Percentiles rank a stretch among this genome's conserved stretches.
phyloP scores from a whole-genome alignment of 371 early-diverging fungal species.

The Globomyces sp. region DNA sequence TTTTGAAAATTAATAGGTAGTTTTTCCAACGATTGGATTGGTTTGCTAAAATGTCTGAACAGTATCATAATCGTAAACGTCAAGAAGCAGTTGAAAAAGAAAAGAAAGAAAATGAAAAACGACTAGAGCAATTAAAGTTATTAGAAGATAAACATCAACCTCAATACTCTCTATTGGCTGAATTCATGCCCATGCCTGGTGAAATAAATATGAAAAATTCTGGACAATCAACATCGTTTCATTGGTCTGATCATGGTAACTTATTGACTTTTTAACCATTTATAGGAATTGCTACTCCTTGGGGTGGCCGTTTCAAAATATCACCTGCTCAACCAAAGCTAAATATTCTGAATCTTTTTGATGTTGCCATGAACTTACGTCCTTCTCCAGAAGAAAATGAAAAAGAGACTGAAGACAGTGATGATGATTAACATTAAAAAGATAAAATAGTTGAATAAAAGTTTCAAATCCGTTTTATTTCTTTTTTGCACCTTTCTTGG shows the following conservation, averaged over 20 bases:
- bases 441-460: constrained; percentile 1
- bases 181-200: constrained; percentile 51
- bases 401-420: background rate
- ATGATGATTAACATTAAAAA: background rate
- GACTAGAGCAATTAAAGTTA: constrained; percentile 34
- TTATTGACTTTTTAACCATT: background rate
- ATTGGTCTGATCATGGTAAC: constrained; percentile 43
- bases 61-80: constrained; percentile 23
- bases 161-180: constrained; percentile 30
- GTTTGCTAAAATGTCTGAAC: constrained; percentile 40
- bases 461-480: constrained; percentile 10
- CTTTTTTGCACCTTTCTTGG: constrained; percentile 26
- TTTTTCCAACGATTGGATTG: constrained; percentile 40
- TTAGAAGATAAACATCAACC: background rate
- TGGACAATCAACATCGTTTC: background rate
- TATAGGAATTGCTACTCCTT: constrained; percentile 35
- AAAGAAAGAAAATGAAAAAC: constrained; percentile 40
- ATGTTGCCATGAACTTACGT: constrained; percentile 30
- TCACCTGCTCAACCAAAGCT: constrained; percentile 16
- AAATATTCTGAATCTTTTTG: constrained; percentile 51
- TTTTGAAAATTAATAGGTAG: background rate
- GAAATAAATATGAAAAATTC: constrained; percentile 22
- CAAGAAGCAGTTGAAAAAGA: constrained; percentile 34
- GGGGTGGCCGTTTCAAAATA: constrained; percentile 43
- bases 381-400: background rate